Evolutionary conservation across 2,329 filamentous ascomycete species (phyloP), one percentile per base, ranked within the genome.

Genomic region (Metarhizium rileyi): DNA sequence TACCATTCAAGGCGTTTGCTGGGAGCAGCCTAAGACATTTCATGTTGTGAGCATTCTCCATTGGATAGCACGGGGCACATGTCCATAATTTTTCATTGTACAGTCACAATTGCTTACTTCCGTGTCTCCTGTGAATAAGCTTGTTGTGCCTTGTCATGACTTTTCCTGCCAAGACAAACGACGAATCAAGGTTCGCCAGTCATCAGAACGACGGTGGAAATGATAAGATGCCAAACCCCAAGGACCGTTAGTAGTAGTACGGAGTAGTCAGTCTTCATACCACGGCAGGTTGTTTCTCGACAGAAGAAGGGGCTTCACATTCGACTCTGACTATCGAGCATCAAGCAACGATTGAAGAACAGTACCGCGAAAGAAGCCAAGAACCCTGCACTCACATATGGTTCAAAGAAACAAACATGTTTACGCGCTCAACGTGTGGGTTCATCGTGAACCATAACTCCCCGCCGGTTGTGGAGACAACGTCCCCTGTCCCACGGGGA

Each of bases 1-100:
- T n/a, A 57, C 54, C 52, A 57, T 47, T 44, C 38, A 28, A 27
- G 55, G 53, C 52, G 53, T 55, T 56, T 18, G 42, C 41, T 42
- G 20, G 44, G 48, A 40, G 33, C 45, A 25, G 23, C 18, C 12
- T 14, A n/a, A 33, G 8, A 20, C 27, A 3, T 36, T 20, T 30
- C 26, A 26, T 45, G 26, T 28, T 23, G 44, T 16, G 30, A 45
- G 25, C n/a, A 40, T 33, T 7, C 41, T 44, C 28, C 26, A 41
- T 41, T 38, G 16, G 35, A 47, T 14, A 47, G 46, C 16, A 45
- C 12, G 3, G 30, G 33, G 18, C 33, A 46, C 35, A 42, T 36
- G 35, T 18, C 25, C 30, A 22, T 50, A 28, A 50, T 40, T 33
- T 5, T 42, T 20, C 42, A 46, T 38, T 38, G 36, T 41, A 44